Evolutionary conservation across 371 early-diverging fungal species (phyloP).

Genomic region (Smittium mucronatum): DNA sequence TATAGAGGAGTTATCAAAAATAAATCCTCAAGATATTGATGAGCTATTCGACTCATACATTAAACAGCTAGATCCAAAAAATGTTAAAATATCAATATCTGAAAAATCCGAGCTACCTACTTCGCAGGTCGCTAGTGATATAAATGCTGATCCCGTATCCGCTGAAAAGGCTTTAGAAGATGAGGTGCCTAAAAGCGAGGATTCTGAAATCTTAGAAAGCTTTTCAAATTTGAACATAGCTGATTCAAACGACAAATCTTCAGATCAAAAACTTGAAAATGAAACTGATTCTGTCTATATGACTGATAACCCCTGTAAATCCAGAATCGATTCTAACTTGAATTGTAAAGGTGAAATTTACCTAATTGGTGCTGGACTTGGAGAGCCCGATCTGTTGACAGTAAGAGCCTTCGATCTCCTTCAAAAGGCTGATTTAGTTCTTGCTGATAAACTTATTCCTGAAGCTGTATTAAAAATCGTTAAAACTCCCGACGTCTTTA

Average conservation of each 20-base stretch:
- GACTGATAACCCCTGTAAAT: background rate
- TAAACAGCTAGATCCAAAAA: slow-evolving; percentile 38
- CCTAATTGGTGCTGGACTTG: slow-evolving; percentile 80
- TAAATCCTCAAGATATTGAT: slow-evolving; percentile 44
- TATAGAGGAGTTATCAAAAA: slow-evolving; percentile 41
- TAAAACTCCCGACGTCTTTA: slow-evolving; percentile 43
- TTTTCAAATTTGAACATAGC: background rate
- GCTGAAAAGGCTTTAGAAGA: background rate
- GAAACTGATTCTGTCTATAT: background rate
- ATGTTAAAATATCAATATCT: slow-evolving; percentile 11
- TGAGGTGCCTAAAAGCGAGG: background rate
- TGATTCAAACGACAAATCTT: background rate
- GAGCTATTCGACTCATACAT: slow-evolving; percentile 48
- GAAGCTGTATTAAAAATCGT: slow-evolving; percentile 40
- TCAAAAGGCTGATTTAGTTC: slow-evolving; percentile 57
- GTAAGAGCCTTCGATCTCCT: slow-evolving; percentile 48
- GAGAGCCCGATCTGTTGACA: slow-evolving; percentile 69
- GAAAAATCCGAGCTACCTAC: background rate
- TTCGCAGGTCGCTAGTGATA: slow-evolving; percentile 9
- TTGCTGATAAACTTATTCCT: slow-evolving; percentile 69
- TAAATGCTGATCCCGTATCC: slow-evolving; percentile 16
- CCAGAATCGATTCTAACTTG: background rate
- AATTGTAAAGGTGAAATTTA: slow-evolving; percentile 32
- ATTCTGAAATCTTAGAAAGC: background rate
- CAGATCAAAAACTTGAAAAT: background rate